Evolutionary conservation across 768 basidiomycete species (phyloP).

Genomic region (Imleria badia): DNA sequence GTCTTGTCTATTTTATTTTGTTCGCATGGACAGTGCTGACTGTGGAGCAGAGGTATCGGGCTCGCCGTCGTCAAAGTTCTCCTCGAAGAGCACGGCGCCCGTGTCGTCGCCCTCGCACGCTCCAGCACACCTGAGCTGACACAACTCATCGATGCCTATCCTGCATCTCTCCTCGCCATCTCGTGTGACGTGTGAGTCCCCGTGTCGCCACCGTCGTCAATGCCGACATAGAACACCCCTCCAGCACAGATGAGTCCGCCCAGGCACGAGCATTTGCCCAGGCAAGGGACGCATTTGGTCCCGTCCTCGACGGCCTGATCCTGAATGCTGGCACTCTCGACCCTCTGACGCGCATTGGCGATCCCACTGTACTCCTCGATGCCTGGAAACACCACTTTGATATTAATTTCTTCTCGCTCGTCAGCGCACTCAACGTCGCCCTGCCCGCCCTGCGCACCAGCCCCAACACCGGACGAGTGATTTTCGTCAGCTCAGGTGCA

Average conservation of each 20-base stretch:
- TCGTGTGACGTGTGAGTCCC: constrained; percentile 75
- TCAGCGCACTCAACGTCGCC: constrained; percentile 64
- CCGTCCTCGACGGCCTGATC: constrained; percentile 68
- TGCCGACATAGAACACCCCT: background rate
- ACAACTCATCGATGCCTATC: constrained; percentile 43
- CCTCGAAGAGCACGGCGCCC: constrained; percentile 57
- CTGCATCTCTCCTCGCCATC: constrained; percentile 47
- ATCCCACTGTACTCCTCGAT: constrained; percentile 47
- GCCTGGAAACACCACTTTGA: constrained; percentile 76
- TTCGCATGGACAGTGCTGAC: background rate
- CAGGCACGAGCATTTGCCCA: constrained; percentile 55
- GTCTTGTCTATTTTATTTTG: constrained; percentile 34
- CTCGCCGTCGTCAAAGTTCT: constrained; percentile 73
- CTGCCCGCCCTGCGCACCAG: constrained; percentile 70
- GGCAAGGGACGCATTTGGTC: constrained; percentile 53
- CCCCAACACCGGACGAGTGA: constrained; percentile 56
- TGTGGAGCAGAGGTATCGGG: constrained; percentile 62
- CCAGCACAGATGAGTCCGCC: constrained; percentile 58
- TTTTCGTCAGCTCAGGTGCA: constrained; percentile 87
- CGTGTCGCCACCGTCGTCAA: background rate
- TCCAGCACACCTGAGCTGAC: constrained; percentile 63
- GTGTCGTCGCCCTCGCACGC: constrained; percentile 77
- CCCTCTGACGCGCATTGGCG: constrained; percentile 61
- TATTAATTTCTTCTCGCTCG: constrained; percentile 84
- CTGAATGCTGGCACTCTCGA: constrained; percentile 83